Conservation (phyloP, 495 filamentous ascomycete genomes). For the Aspergillus wentii region DNA sequence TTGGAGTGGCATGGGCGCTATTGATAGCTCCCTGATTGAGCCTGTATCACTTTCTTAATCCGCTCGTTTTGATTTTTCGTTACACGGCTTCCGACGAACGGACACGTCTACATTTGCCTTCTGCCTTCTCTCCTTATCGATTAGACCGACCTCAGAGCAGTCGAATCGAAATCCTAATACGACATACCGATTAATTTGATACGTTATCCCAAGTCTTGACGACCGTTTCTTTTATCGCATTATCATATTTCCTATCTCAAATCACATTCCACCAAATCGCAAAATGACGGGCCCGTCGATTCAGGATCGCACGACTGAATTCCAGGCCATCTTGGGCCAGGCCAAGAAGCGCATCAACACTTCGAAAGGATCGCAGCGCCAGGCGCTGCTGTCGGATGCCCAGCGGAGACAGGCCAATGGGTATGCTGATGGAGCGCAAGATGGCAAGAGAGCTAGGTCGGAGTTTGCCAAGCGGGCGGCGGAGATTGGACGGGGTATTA, state of each 20-base stretch:
- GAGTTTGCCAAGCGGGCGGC: slow-evolving; percentile 90
- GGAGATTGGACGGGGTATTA: slow-evolving; percentile 86
- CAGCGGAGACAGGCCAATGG: slow-evolving; percentile 69
- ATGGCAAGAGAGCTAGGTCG: slow-evolving; percentile 46
- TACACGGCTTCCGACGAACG: slow-evolving; percentile 10
- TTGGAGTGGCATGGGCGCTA: no score
- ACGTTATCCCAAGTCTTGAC: no score
- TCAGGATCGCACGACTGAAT: slow-evolving; percentile 94
- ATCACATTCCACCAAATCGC: slow-evolving; percentile 2
- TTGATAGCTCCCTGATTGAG: no score
- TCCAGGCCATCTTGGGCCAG: slow-evolving; percentile 80
- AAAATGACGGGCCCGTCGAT: slow-evolving; percentile 66
- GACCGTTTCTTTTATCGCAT: no score
- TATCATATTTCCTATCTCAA: background rate
- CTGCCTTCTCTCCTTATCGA: slow-evolving; percentile 26
- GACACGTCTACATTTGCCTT: slow-evolving; percentile 22
- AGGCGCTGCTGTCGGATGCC: slow-evolving; percentile 71
- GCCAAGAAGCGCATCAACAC: slow-evolving; percentile 69
- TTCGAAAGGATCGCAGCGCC: slow-evolving; percentile 70
- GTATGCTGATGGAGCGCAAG: slow-evolving; percentile 40
- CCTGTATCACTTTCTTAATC: no score
- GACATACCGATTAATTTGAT: background rate
- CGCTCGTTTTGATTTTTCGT: slow-evolving; percentile 1
- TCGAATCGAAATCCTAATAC: background rate
- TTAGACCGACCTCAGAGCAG: slow-evolving; percentile 11